Evolutionary conservation across 768 basidiomycete species (phyloP), one percentile per base, ranked within the genome.

Genomic region (Lactarius quietus): DNA sequence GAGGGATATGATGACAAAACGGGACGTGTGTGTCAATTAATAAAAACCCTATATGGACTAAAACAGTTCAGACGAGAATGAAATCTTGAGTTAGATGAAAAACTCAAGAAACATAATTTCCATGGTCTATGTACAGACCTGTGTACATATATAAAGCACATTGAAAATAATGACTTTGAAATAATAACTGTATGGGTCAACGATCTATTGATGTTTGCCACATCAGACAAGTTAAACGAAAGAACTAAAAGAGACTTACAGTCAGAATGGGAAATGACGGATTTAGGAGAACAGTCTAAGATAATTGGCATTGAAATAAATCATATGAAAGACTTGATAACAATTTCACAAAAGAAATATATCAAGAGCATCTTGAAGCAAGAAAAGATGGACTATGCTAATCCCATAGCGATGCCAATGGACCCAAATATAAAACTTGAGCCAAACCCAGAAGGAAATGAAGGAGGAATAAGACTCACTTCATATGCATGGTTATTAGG

Each of bases 61-160:
- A 45, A 45, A 9, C 43, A 45, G 10, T n/a, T n/a, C 0, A n/a
- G 43, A 4, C 1, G 4, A 9, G n/a, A 45, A 3, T 45, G 43
- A n/a, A 45, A 23, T 4, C 10, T 0, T 0, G 43, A 23, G 10
- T 10, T 45, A 0, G n/a, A 43, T 10, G 10, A 3, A 0, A 43
- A 43, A 1, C 43, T 43, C 0, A 43, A n/a, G n/a, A n/a, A 9
- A 4, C 43, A 43, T 1, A 3, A 4, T 9, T 43, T n/a, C 9
- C 3, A 3, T 8, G 6, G 9, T 0, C 9, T 43, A 3, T 0
- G 1, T 0, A 3, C 0, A 2, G 43, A 43, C 3, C 43, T 3
- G 9, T 43, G 43, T 4, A 8, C n/a, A 0, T 43, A 43, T 8
- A 9, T 43, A 3, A 3, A 4, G 0, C 6, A 9, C 0, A 3